Base-by-base conservation (phyloP, 805 yeast species). In the Kodamaea restingae region DNA sequence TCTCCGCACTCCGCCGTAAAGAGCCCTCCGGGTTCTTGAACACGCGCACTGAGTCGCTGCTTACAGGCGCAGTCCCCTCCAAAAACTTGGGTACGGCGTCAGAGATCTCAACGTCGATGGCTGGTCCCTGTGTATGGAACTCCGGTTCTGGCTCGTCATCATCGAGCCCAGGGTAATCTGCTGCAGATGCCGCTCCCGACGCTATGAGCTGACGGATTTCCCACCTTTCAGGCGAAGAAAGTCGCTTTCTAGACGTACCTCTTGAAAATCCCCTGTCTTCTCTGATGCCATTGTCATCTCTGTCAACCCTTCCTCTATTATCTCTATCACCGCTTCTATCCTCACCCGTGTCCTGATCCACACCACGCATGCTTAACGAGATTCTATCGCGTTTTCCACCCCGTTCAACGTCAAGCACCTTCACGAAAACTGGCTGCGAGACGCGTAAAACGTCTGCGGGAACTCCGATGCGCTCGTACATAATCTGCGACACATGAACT, bases 181-280 rank as follows among this genome's bases (percentile, higher is more conserved):
- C 70, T 1, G 82, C 75, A 4, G 79, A 68, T 0, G 79, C 76
- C 0, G 77, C 90, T 2, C 95, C 95, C 4, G 91, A 76, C 0
- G 91, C 81, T 18, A 84, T 84, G 32, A 90, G 63, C 54, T 90
- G 96, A 24, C 84, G 70, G 37, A 86, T 71, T 54, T 91, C 97
- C 95, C 96, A 90, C 40, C 88, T 62, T 59, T 90, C 98, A 0
- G 95, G 95, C 0, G 95, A 84, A 0, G 95, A 82, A 25, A 82
- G 57, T 38, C 85, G 70, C 44, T 70, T 41, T 32, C 32, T 20
- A 4, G 32, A 28, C 6, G 31, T 5, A 5, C n/a, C n/a, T n/a
- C n/a, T n/a, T n/a, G n/a, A n/a, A n/a, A n/a, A n/a, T n/a, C n/a
- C n/a, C n/a, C n/a, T n/a, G n/a, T n/a, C n/a, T n/a, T n/a, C n/a